A percentile compares a stretch with the other conserved stretches of the same genome.
phyloP scores from a whole-genome alignment of 1,284 basidiomycete species.

The Sporisorium graminicola region DNA sequence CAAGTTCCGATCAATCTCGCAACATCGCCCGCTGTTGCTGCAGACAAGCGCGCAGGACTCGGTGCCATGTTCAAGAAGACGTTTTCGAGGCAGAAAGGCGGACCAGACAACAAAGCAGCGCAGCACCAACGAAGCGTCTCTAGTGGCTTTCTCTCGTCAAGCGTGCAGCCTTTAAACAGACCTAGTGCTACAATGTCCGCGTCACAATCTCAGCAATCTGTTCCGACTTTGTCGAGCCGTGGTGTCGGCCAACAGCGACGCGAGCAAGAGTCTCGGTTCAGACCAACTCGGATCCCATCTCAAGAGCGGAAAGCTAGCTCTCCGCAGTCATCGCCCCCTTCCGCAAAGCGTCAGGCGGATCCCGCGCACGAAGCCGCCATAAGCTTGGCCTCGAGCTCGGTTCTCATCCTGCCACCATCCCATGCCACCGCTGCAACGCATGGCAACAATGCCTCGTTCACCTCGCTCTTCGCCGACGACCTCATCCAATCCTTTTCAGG shows the following conservation, averaged over 20 bases:
- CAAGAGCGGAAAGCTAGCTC: neutral
- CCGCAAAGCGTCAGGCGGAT: conserved; percentile 15
- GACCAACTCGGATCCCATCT: neutral
- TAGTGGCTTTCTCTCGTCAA: conserved; percentile 13
- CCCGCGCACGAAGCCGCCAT: conserved; percentile 31
- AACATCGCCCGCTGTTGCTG: neutral
- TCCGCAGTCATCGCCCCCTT: conserved; percentile 15
- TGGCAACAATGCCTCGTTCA: conserved; percentile 29
- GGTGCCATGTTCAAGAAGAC: conserved; percentile 46
- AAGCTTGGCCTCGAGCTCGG: conserved; percentile 43
- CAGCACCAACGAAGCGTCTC: conserved; percentile 4
- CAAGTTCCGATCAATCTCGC: conserved; percentile 45
- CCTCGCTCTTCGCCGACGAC: conserved; percentile 52
- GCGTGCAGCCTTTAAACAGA: conserved; percentile 7
- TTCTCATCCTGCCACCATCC: conserved; percentile 41
- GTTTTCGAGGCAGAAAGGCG: conserved; percentile 23
- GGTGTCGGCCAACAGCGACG: neutral
- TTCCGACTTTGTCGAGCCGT: neutral
- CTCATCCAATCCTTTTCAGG: conserved; percentile 26
- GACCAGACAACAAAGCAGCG: neutral
- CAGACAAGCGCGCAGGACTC: conserved; percentile 24
- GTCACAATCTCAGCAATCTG: neutral
- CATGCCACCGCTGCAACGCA: conserved; percentile 15
- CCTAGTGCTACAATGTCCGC: neutral
- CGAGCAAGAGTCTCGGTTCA: neutral